Conservation (phyloP, 495 filamentous ascomycete species). For the Neurospora sublineolata region DNA sequence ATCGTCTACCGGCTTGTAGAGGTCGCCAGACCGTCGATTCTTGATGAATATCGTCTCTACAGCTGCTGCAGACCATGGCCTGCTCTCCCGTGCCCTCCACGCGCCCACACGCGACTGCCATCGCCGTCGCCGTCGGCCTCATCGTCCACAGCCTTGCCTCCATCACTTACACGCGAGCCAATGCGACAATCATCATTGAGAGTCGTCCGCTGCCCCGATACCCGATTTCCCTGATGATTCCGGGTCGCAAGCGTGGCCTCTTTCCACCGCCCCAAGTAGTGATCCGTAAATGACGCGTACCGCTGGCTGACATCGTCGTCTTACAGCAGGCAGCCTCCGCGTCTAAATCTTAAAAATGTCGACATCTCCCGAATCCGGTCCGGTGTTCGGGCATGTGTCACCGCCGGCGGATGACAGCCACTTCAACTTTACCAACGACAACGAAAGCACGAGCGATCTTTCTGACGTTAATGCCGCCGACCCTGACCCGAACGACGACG, state of each 20-base stretch:
- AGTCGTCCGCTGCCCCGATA: conserved; percentile 6
- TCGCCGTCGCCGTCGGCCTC: conserved; percentile 21
- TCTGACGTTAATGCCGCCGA: conserved; percentile 33
- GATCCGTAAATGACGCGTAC: conserved; percentile 9
- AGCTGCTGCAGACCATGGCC: conserved; percentile 16
- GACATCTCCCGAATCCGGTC: conserved; percentile 35
- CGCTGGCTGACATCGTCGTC: conserved; percentile 35
- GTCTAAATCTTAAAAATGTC: conserved; percentile 34
- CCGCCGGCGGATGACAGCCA: conserved; percentile 18
- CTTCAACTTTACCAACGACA: conserved; percentile 19
- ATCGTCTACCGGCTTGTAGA: conserved; percentile 18
- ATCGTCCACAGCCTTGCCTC: conserved; percentile 30
- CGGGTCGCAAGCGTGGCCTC: conserved; percentile 27
- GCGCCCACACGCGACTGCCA: conserved; percentile 22
- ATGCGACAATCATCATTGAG: conserved; percentile 36
- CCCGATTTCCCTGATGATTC: conserved; percentile 16
- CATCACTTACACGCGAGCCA: conserved; percentile 30
- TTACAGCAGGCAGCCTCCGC: conserved; percentile 31
- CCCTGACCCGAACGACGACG: conserved; percentile 2
- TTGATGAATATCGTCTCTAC: conserved; percentile 24
- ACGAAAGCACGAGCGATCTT: conserved; percentile 34
- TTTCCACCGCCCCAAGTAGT: conserved; percentile 13
- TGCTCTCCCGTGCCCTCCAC: conserved; percentile 8
- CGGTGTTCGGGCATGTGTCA: conserved; percentile 30
- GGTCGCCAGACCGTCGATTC: conserved; percentile 16